Conservation (phyloP, 139 green algal genomes). For the Chlamydomonas sp. region DNA sequence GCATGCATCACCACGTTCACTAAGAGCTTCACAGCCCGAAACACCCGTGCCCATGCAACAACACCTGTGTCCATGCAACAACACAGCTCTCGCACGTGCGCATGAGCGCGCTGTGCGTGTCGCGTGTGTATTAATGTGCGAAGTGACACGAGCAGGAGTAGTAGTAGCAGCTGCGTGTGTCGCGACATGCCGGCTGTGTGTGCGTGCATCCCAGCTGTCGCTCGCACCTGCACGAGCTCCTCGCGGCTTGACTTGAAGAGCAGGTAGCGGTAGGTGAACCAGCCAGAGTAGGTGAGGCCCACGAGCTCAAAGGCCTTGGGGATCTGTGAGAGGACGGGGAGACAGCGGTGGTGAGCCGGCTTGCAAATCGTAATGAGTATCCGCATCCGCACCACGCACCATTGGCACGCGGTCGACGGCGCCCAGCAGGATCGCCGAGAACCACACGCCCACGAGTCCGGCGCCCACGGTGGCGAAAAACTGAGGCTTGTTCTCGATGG, state of each 20-base stretch:
- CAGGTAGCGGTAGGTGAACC: constrained; percentile 98
- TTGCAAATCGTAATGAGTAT: no score
- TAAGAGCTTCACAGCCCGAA: no score
- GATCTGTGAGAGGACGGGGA: constrained; percentile 59
- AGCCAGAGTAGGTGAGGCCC: constrained; percentile 89
- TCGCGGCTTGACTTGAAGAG: constrained; percentile 76
- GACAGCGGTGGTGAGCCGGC: no score
- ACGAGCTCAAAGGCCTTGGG: constrained; percentile 98
- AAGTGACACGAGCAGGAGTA: no score
- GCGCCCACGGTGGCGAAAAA: constrained; percentile 79
- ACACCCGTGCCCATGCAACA: no score
- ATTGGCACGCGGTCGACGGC: constrained; percentile 90
- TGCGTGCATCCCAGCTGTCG: background rate
- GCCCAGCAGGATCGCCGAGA: constrained; percentile 79
- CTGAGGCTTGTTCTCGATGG: constrained; percentile 82
- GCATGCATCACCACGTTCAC: no score
- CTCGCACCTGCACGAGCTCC: constrained; percentile 10
- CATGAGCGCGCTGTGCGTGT: background rate
- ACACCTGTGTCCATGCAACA: background rate
- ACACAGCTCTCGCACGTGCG: background rate
- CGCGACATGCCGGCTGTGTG: background rate
- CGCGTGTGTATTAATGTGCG: no score
- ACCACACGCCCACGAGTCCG: constrained; percentile 78
- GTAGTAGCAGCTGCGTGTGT: no score
- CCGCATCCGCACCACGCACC: no score